phyloP scores from a whole-genome alignment of 371 early-diverging fungal species.

The Mortierella sp. region DNA sequence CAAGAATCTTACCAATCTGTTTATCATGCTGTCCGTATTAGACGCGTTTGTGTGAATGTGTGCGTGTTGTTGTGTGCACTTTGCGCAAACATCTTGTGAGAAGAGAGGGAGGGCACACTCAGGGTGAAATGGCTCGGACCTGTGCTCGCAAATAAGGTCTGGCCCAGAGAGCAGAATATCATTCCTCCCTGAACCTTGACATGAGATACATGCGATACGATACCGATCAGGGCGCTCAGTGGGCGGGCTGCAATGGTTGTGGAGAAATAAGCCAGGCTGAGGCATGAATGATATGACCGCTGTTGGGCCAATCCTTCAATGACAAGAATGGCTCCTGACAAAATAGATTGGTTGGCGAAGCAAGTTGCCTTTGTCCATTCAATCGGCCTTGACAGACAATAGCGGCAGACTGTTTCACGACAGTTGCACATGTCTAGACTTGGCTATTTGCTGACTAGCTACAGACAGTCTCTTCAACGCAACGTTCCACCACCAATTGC shows the following conservation, averaged over 20 bases:
- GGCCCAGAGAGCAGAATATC: background rate
- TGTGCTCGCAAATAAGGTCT: background rate
- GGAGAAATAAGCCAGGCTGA: slow-evolving; percentile 1
- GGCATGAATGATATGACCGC: too few relatives aligned
- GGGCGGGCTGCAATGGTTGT: background rate
- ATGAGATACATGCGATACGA: too few relatives aligned
- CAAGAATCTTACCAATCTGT: slow-evolving; percentile 38
- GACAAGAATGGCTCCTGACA: too few relatives aligned
- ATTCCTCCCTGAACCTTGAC: too few relatives aligned
- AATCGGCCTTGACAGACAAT: too few relatives aligned
- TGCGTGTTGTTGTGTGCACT: background rate
- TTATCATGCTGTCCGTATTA: background rate
- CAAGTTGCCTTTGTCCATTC: too few relatives aligned
- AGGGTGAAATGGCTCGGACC: slow-evolving; percentile 7
- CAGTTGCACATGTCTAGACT: too few relatives aligned
- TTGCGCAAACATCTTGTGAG: slow-evolving; percentile 17
- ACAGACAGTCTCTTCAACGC: too few relatives aligned
- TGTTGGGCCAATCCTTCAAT: background rate
- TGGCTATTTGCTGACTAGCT: too few relatives aligned
- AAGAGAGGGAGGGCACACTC: background rate
- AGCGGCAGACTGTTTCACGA: too few relatives aligned
- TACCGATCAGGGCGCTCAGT: background rate
- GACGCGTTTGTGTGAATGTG: background rate
- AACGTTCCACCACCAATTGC: too few relatives aligned
- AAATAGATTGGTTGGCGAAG: too few relatives aligned